Conservation (phyloP, 2,329 filamentous ascomycete genomes). For the Aspergillus quadricinctus region DNA sequence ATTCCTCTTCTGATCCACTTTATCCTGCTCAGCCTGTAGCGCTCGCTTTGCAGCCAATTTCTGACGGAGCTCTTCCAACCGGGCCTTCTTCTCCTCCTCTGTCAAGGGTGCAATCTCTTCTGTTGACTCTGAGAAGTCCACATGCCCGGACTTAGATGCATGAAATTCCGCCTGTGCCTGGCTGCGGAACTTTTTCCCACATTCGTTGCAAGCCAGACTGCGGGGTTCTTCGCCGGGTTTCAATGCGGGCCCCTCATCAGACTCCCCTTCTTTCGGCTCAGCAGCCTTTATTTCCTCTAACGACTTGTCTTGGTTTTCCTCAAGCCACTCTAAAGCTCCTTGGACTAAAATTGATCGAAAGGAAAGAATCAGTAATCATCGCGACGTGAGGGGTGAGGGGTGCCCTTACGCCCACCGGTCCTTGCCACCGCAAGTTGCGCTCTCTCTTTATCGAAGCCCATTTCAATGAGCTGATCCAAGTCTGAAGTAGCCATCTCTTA, state of each 20-base stretch:
- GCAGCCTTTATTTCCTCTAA: conserved; percentile 70
- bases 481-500: conserved; percentile 45
- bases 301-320: conserved; percentile 82
- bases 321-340: conserved; percentile 89
- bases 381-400: not conserved
- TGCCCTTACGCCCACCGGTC: conserved; percentile 66
- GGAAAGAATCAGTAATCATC: not conserved
- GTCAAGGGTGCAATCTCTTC: conserved; percentile 89
- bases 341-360: conserved; percentile 57
- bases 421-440: conserved; percentile 81
- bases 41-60: conserved; percentile 70
- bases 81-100: conserved; percentile 83
- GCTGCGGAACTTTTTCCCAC: conserved; percentile 83
- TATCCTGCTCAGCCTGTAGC: conserved; percentile 65
- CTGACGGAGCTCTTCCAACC: conserved; percentile 67
- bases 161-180: conserved; percentile 83
- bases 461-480: conserved; percentile 58
- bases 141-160: conserved; percentile 84
- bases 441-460: conserved; percentile 78
- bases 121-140: conserved; percentile 87
- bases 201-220: conserved; percentile 91
- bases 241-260: conserved; percentile 60
- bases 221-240: conserved; percentile 67
- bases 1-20: conserved; percentile 77
- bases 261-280: conserved; percentile 50